Base-by-base conservation (phyloP, 2,329 filamentous ascomycete genomes). In the Colletotrichum trifolii region DNA sequence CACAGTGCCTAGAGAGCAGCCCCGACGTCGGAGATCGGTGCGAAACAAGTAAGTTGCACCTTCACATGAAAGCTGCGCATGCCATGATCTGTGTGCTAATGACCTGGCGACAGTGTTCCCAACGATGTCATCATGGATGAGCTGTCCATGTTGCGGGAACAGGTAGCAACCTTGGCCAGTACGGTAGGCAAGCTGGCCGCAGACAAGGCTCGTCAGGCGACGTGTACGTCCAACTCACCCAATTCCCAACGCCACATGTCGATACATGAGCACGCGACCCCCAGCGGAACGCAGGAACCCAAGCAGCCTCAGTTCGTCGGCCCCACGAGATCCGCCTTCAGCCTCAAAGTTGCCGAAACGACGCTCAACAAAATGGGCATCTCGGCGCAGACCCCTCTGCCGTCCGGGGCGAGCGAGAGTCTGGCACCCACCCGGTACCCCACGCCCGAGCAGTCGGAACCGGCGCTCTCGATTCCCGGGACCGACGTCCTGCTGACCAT, bases 321-420 rank as follows among this genome's bases (percentile, higher is more conserved):
- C 0, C 75, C 76, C 1, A 78, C 76, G 0, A 67, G 75, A 2
- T 75, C 77, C 2, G 74, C 73, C 0, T 79, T 74, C 56, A 73
- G 76, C 4, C 69, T 79, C 8, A 70, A 76, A 4, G 73, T 78
- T 2, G 76, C 74, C 6, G 74, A 79, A 46, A 70, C 71, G 0
- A 76, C 77, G 0, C 67, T 79, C 1, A 76, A 74, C 0, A 70
- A 72, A 2, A 77, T 79, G 74, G 77, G 77, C 2, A 77, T 79
- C 1, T 63, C 60, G 2, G 54, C 60, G 2, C 47, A 59, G 8
- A 50, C 56, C n/a, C 12, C 60, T 9, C 34, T 53, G 2, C 43
- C 54, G 17, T 33, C 47, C 4, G 73, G 75, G 0, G 69, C 52
- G 0, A 72, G 59, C 40, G 72, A 76, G 4, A 67, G 70, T 0